A percentile compares a stretch with the other conserved stretches of the same genome.
Conservation (phyloP, 768 basidiomycete species). For the Fistulinella prunicolor region DNA sequence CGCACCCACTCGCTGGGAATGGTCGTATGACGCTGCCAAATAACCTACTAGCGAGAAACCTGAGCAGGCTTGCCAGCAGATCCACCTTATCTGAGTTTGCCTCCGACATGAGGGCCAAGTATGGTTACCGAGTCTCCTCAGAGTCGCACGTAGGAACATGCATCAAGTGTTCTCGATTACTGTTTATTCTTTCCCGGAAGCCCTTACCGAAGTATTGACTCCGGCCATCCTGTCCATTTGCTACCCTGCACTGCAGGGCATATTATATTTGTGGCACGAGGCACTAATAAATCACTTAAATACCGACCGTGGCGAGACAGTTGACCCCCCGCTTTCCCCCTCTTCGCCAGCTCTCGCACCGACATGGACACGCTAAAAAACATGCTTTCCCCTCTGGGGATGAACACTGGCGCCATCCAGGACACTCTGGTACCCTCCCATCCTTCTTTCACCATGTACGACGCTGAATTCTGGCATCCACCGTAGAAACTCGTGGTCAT, state of each 20-base stretch:
- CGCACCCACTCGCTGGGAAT: slow-evolving; percentile 1
- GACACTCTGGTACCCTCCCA: slow-evolving; percentile 64
- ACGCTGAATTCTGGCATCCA: background rate
- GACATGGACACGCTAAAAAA: slow-evolving; percentile 70
- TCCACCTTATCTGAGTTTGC: slow-evolving; percentile 20
- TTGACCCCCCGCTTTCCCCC: slow-evolving; percentile 33
- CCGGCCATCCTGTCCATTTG: slow-evolving; percentile 24
- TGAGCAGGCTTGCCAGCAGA: background rate
- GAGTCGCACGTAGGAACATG: slow-evolving; percentile 18
- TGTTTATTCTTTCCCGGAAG: slow-evolving; percentile 23
- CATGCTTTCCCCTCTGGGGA: slow-evolving; percentile 67
- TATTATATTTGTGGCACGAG: slow-evolving; percentile 32
- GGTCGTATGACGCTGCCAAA: background rate
- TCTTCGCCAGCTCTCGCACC: slow-evolving; percentile 29
- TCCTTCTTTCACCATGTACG: background rate
- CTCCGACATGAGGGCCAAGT: slow-evolving; percentile 14
- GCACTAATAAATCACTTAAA: slow-evolving; percentile 34
- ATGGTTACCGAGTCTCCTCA: slow-evolving; percentile 15
- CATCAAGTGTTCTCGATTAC: slow-evolving; percentile 17
- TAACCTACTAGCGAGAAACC: background rate
- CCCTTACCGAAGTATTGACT: slow-evolving; percentile 31
- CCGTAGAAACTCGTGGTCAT: slow-evolving; percentile 84
- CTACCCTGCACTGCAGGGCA: slow-evolving; percentile 26
- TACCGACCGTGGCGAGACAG: slow-evolving; percentile 33
- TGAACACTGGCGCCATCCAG: slow-evolving; percentile 67